Conservation (phyloP, 805 yeast genomes). For the Wickerhamomyces bisporus region DNA sequence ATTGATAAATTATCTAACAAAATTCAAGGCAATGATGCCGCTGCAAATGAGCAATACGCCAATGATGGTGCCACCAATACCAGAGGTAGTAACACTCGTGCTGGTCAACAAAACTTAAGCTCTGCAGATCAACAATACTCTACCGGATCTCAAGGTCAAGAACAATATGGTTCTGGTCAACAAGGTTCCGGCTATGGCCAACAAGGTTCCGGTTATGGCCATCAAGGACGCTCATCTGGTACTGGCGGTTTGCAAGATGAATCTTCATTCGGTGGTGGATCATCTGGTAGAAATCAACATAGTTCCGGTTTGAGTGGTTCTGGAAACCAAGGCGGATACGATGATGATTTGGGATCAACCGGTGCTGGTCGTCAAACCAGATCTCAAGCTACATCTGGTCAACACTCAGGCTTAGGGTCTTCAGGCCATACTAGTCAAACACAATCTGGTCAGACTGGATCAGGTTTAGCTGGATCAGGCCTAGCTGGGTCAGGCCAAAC, state of each 20-base stretch:
- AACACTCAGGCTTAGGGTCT: not conserved
- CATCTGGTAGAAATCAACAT: not conserved
- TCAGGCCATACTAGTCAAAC: not conserved
- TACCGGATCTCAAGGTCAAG: too few species aligned
- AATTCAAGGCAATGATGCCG: conserved; percentile 14
- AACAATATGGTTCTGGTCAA: not conserved
- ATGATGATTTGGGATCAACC: conserved; percentile 3
- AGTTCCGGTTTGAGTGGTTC: not conserved
- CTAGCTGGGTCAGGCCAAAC: not conserved
- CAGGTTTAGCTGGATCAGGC: not conserved
- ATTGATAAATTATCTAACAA: conserved; percentile 24
- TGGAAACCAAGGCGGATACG: not conserved
- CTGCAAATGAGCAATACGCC: conserved; percentile 1
- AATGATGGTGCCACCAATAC: conserved; percentile 1
- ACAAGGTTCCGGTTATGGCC: not conserved
- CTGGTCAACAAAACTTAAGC: conserved; percentile 15
- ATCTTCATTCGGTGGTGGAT: not conserved
- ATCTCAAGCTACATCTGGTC: conserved; percentile 14
- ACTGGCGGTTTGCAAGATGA: not conserved
- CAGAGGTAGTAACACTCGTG: conserved; percentile 5
- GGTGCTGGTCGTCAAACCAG: conserved; percentile 21
- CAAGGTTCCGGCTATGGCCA: not conserved
- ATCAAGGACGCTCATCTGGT: too few species aligned
- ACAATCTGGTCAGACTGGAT: conserved; percentile 2
- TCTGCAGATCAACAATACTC: conserved; percentile 18